Conservation (phyloP, 2,329 filamentous ascomycete species). For the Aspergillus sp. region DNA sequence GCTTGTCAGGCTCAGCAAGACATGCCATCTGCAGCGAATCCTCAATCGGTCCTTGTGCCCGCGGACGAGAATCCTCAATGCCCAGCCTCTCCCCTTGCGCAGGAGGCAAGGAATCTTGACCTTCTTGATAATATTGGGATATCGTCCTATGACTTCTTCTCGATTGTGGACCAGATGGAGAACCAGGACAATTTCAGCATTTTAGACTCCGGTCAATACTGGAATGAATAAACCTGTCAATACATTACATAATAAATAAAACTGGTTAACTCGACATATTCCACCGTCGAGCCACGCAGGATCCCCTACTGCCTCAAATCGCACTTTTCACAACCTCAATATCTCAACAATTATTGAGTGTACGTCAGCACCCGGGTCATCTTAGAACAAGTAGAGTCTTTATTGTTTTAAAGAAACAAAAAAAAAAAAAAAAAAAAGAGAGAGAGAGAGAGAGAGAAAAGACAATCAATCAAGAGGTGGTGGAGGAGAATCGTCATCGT, state of each 20-base stretch:
- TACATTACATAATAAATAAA: no score
- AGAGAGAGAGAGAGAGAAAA: no score
- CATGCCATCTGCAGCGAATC: neutral
- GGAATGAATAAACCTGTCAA: no score
- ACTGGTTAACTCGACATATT: no score
- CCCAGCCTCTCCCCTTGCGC: neutral
- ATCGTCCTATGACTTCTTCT: constrained; percentile 30
- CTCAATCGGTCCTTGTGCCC: neutral
- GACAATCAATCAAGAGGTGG: neutral
- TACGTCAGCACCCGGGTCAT: no score
- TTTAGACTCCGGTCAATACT: neutral
- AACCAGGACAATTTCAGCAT: constrained; percentile 3
- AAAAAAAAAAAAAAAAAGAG: no score
- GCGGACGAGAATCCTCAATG: neutral
- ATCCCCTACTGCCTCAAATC: no score
- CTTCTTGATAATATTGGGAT: constrained; percentile 31
- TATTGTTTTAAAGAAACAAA: no score
- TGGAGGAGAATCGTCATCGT: constrained; percentile 6
- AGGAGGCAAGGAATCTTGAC: constrained; percentile 16
- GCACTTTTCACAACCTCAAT: no score
- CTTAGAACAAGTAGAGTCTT: no score
- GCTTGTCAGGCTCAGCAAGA: neutral
- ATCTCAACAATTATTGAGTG: no score
- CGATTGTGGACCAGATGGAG: constrained; percentile 30
- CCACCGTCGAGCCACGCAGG: no score